Evolutionary conservation across 495 filamentous ascomycete genomes (phyloP).

Genomic region (Penicillium nucicola): DNA sequence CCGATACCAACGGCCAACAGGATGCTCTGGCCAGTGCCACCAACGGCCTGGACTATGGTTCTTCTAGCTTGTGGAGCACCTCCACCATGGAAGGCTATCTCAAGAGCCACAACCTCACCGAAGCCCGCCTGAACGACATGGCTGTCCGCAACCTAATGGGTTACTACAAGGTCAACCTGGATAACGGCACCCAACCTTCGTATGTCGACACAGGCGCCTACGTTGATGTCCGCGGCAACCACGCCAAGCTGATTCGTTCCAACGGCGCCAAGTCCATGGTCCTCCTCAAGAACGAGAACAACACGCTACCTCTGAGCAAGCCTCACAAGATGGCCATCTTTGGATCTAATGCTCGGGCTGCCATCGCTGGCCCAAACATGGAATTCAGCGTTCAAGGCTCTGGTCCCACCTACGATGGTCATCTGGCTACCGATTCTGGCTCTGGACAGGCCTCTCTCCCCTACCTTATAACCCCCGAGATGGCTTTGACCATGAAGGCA

Average conservation of each 20-base stretch:
- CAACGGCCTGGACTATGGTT: conserved; percentile 18
- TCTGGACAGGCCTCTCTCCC: conserved; percentile 37
- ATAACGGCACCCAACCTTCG: conserved; percentile 60
- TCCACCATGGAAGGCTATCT: conserved; percentile 27
- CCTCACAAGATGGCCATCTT: conserved; percentile 56
- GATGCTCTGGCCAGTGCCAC: conserved; percentile 28
- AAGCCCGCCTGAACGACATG: conserved; percentile 55
- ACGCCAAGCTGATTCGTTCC: conserved; percentile 48
- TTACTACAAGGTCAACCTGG: conserved; percentile 51
- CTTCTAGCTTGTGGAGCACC: conserved; percentile 16
- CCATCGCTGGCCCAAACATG: conserved; percentile 61
- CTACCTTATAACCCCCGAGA: conserved; percentile 53
- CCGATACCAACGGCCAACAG: conserved; percentile 54
- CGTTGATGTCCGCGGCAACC: conserved; percentile 54
- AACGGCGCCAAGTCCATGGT: conserved; percentile 54
- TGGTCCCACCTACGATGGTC: conserved; percentile 41
- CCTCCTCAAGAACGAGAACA: conserved; percentile 57
- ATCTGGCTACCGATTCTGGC: conserved; percentile 17
- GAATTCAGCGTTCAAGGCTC: conserved; percentile 28
- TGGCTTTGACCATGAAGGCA: conserved; percentile 55
- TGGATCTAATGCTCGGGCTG: conserved; percentile 59
- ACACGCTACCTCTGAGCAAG: conserved; percentile 49
- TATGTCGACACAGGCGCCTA: conserved; percentile 56
- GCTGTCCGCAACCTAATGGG: conserved; percentile 46
- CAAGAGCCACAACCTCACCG: conserved; percentile 39